Evolutionary conservation across 2,329 filamentous ascomycete genomes (phyloP).

Genomic region (Neoarthrinium moseri): DNA sequence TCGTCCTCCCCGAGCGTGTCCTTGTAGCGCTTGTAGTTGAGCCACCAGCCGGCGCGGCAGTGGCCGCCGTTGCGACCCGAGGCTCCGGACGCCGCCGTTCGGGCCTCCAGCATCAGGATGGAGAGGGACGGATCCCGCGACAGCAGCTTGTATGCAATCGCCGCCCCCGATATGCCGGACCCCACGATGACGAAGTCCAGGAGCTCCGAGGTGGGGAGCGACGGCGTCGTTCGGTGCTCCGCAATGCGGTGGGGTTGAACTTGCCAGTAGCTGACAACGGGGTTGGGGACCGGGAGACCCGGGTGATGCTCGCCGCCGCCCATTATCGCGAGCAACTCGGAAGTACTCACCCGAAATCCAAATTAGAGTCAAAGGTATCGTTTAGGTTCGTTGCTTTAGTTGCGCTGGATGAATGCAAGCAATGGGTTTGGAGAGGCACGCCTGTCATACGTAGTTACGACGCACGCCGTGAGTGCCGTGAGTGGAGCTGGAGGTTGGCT

Average conservation of each 20-base stretch:
- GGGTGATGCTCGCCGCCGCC: conserved; percentile 11
- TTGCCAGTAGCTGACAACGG: conserved; percentile 33
- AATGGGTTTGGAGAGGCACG: too few species aligned
- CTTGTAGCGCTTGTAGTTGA: conserved; percentile 15
- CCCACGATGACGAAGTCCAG: conserved; percentile 10
- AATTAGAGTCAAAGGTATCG: too few species aligned
- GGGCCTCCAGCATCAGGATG: conserved; percentile 33
- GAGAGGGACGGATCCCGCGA: conserved; percentile 17
- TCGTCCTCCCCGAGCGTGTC: conserved; percentile 22
- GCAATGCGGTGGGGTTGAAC: conserved; percentile 26
- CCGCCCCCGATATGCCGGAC: conserved; percentile 9
- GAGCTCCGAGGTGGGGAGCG: conserved; percentile 13
- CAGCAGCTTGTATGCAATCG: conserved; percentile 14
- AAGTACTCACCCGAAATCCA: neutral
- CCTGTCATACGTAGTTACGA: too few species aligned
- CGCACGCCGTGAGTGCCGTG: too few species aligned
- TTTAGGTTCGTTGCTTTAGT: too few species aligned
- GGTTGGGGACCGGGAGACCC: conserved; percentile 26
- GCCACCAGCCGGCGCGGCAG: conserved; percentile 27
- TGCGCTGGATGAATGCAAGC: too few species aligned
- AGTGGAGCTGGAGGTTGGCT: too few species aligned
- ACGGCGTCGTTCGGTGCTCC: conserved; percentile 22
- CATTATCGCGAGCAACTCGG: neutral
- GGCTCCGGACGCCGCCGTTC: conserved; percentile 32
- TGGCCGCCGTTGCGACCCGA: conserved; percentile 37